Evolutionary conservation across 1,139 yeast genomes (phyloP), one percentile per base, ranked within the genome.

Genomic region (Hansenula sp.): DNA sequence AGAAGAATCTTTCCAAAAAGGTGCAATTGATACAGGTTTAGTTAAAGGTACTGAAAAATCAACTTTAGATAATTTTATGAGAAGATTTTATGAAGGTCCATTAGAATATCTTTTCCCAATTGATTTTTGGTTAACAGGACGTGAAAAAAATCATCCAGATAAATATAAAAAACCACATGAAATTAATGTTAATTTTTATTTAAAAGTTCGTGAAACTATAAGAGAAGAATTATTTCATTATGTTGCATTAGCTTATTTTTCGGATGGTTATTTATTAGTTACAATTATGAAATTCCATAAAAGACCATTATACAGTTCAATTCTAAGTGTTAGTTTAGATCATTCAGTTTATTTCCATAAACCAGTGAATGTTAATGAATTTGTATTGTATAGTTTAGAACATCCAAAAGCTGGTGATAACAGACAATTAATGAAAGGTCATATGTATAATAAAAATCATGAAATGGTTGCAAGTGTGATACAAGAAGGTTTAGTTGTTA

Each of bases 271-370:
- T 45, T 69, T 78, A 45, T 61, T 82, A 39, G 69, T 77, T 16
- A 62, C 81, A 1, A 62, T 73, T 19, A 67, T 71, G 51, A 62
- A 72, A 38, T 65, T 73, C 44, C 69, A 73, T 42, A 53, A 65
- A 33, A 48, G 65, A 37, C 67, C 67, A 16, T 52, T 68, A 51
- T 63, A 62, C 43, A 66, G 71, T 16, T 65, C 74, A 13, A 57
- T 61, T 16, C 61, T 71, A 59, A 75, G 81, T 33, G 82, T 80
- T 10, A 77, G 85, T 14, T 61, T 84, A 49, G 90, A 82, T 52
- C 89, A 83, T 55, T 64, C 78, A 0, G 71, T 85, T 18, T 82
- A 82, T 57, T 82, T 84, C 64, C 89, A 82, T 52, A 67, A 66
- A 33, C 78, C 73, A 44, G 67, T 77, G 44, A 72, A 71, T 44